Percentiles rank a stretch among this genome's conserved stretches.
Evolutionary conservation across 805 yeast genomes (phyloP).

Genomic region (Saccharomyces paradoxus): DNA sequence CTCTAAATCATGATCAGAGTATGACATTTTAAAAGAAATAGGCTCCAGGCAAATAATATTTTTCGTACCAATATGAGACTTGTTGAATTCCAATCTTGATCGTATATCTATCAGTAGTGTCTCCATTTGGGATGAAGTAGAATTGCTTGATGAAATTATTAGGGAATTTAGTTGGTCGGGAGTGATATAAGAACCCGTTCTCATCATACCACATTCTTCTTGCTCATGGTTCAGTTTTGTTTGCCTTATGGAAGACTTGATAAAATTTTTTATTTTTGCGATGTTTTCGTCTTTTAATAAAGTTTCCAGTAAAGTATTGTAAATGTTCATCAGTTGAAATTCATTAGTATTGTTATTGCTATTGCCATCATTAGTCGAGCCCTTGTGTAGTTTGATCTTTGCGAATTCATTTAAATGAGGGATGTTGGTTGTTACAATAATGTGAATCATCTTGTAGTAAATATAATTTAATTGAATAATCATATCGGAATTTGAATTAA

Average conservation of each 20-base stretch:
- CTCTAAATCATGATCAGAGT: slow-evolving; percentile 61
- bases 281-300: slow-evolving; percentile 26
- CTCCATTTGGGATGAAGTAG: slow-evolving; percentile 2
- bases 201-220: slow-evolving; percentile 1
- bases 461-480: slow-evolving; percentile 11
- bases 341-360: slow-evolving; percentile 15
- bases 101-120: slow-evolving; percentile 69
- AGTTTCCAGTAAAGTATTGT: slow-evolving; percentile 26
- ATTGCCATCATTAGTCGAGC: slow-evolving; percentile 5
- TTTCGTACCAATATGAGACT: slow-evolving; percentile 51
- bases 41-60: slow-evolving; percentile 76
- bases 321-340: slow-evolving; percentile 20
- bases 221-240: background rate
- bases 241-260: slow-evolving; percentile 12
- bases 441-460: slow-evolving; percentile 30
- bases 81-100: slow-evolving; percentile 48
- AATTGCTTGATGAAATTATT: slow-evolving; percentile 6
- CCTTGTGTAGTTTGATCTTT: slow-evolving; percentile 15
- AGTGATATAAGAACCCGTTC: slow-evolving; percentile 9
- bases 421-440: slow-evolving; percentile 20
- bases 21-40: slow-evolving; percentile 39
- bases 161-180: slow-evolving; percentile 10
- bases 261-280: slow-evolving; percentile 17
- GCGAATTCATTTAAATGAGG: slow-evolving; percentile 23
- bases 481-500: background rate